Base-by-base conservation (phyloP, 2,329 filamentous ascomycete genomes). In the Pseudogymnoascus verrucosus region DNA sequence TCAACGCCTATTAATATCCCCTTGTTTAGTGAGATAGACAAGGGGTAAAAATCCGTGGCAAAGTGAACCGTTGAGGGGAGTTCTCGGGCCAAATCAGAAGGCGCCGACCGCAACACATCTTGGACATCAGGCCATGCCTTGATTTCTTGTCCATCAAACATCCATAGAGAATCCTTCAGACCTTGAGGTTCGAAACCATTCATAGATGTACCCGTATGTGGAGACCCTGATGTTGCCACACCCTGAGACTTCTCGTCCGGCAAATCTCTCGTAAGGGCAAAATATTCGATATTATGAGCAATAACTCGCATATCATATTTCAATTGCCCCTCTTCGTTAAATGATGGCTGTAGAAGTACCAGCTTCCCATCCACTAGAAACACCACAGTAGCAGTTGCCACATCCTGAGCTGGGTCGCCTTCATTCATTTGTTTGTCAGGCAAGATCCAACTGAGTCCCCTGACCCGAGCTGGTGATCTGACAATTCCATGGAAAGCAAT, bases 251-350 rank as follows among this genome's bases (percentile, higher is more conserved):
- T 57, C 7, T 57, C 51, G 3, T 57, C 51, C 5, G 85, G 86
- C 70, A 96, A 90, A 72, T 99, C 95, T 67, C 93, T 87, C 86
- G 96, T 96, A 70, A 95, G 86, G 62, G 89, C 88, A 74, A 96
- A 97, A 71, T 95, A 98, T 74, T 99, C 95, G 42, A 98, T 92
- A 70, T 96, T 96, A 71, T 97, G 91, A 11, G 93, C 92, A 72
- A 99, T 89, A 65, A 98, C 89, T 8, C 93, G 89, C 95, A 99
- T 99, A 72, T 98, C 93, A 72, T 99, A 99, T 78, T 97, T 98
- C 61, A 97, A 81, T 69, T 92, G 89, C 4, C 90, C 90, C 47
- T 89, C 85, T 60, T 90, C 89, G 61, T 90, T 93, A 4, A 91
- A 80, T 0, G 91, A 93, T 1, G 95, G 93, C 68, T 96, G 91